Evolutionary conservation across 306 rosid species (phyloP).

Genomic region (Ammopiptanthus mongolicus): DNA sequence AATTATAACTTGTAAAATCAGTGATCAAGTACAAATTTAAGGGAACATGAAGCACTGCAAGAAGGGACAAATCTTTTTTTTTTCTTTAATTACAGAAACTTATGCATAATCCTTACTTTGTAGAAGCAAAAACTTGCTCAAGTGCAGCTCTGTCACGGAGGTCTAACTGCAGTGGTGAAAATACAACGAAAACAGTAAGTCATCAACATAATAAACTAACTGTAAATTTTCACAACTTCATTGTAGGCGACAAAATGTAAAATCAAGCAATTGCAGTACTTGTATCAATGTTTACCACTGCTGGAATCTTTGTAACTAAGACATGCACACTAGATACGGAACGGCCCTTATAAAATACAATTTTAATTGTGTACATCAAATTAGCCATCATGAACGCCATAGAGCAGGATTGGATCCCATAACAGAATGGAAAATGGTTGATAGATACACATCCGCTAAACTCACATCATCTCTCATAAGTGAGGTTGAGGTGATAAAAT

Average conservation of each 20-base stretch:
- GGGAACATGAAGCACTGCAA: not conserved
- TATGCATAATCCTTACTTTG: conserved; percentile 45
- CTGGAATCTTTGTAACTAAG: not conserved
- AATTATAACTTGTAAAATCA: not conserved
- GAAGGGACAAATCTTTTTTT: not conserved
- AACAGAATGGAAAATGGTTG: not conserved
- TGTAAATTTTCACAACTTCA: not conserved
- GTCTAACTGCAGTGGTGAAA: conserved; percentile 57
- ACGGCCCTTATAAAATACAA: not conserved
- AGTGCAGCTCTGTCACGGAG: conserved; percentile 71
- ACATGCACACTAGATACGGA: not conserved
- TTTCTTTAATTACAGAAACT: not conserved
- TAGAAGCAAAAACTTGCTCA: conserved; percentile 57
- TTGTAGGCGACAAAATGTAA: not conserved
- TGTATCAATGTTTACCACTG: not conserved
- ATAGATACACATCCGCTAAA: too few relatives aligned
- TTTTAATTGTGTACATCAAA: not conserved
- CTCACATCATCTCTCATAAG: too few relatives aligned
- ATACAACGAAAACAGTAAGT: not conserved
- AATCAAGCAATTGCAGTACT: not conserved
- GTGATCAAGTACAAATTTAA: not conserved
- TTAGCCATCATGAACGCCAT: not conserved
- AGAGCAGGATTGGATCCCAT: conserved; percentile 12
- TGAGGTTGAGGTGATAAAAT: too few relatives aligned
- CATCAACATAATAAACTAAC: not conserved